Base-by-base conservation (phyloP, 805 yeast species). In the Myxozyma udenii region DNA sequence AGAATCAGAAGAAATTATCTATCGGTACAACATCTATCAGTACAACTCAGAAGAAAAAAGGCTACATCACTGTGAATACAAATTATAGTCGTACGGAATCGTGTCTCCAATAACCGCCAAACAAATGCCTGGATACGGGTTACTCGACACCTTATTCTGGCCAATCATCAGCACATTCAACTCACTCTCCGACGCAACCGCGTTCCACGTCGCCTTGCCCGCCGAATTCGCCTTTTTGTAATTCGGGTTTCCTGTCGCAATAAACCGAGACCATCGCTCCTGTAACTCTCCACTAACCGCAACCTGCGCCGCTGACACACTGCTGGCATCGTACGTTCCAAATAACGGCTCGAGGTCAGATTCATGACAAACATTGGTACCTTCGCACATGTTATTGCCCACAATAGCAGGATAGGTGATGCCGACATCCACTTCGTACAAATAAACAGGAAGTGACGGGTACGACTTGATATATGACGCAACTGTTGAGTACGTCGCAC, bases 341-440 rank as follows among this genome's bases (percentile, higher is more conserved):
- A 66, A 66, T 2, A 62, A 46, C 1, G 61, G 60, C 30, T 61
- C 56, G 25, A 66, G 49, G 39, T 66, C 69, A 33, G 64, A 64
- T 46, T 64, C 59, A 37, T 66, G 69, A 46, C 69, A 66, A 12
- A 63, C 69, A 21, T 50, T 44, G 9, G 45, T 21, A 21, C 41
- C 51, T 3, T 39, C 33, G 47, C 68, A 65, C 30, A 63, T 51
- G 1, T 48, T 22, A 7, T 50, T 43, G 1, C 44, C 53, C 5
- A 21, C 51, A 39, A 58, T 49, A 37, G 45, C 49, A 4, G 64
- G 56, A 41, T 63, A 60, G 5, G 48, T 52, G 21, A 64, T 66
- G 9, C 69, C 69, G 14, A 46, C 32, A n/a, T 47, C 53, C 35
- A 66, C 33, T 35, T 55, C 51, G 50, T 66, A 66, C 38, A 54